Evolutionary conservation across 176 grass and related monocot genomes (phyloP), one percentile per base, ranked within the genome.

Genomic region (Pharus latifolius): DNA sequence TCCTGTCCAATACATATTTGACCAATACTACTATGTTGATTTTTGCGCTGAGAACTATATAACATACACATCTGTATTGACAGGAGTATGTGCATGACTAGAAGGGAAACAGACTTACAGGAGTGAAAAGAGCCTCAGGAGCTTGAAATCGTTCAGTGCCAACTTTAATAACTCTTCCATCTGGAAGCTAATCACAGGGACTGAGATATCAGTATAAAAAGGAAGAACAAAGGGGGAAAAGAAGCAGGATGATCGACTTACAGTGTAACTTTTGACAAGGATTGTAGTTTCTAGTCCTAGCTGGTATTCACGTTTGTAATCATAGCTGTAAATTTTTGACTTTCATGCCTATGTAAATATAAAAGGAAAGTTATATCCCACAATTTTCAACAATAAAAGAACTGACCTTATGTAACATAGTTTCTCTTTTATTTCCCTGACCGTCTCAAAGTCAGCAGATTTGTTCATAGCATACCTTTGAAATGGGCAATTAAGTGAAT

Each of bases 81-180:
- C 9, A 71, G 61, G 31, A 46, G 18, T 43, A 72, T 31, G n/a
- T n/a, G 25, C 16, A 64, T 42, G 24, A 69, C 60, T 12, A 49
- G n/a, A 49, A 60, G 26, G 46, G 23, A 28, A 60, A 68, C n/a
- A 80, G 26, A 69, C 78, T 80, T 88, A 98, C 84, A 43, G 95
- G 95, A 77, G 89, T 91, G 72, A 98, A 98, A 79, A 98, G 89
- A 65, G 95, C 95, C 76, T 98, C 89, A 7, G 89, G 87, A 40
- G 95, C 95, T 77, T 98, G 95, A 79, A 98, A 98, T 20, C 90
- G 59, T 67, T 98, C 95, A 25, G 89, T 98, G 23, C 95, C 89
- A n/a, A 98, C 87, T 86, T 93, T 98, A 83, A 98, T 98, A 68
- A 98, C 90, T 82, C 95, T 88, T 81, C 89, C 90, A 91, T 98